Percentiles rank a stretch among this genome's conserved stretches.
Evolutionary conservation across 768 basidiomycete genomes (phyloP).

Genomic region (Astraeus odoratus): DNA sequence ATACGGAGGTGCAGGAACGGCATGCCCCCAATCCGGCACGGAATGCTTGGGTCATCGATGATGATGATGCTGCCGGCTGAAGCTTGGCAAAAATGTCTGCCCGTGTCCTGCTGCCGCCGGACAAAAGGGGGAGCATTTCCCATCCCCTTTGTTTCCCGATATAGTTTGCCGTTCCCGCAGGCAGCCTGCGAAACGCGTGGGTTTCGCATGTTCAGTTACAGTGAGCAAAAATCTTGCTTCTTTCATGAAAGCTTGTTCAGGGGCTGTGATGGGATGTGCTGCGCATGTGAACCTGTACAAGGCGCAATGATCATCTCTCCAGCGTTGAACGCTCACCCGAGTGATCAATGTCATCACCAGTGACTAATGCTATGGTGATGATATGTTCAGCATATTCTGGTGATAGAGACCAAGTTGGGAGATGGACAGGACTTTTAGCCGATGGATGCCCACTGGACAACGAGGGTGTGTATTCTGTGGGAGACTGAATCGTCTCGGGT

Average conservation of each 20-base stretch:
- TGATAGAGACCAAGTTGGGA: too few species aligned
- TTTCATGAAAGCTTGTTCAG: not conserved
- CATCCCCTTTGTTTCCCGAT: not conserved
- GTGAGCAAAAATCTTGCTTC: not conserved
- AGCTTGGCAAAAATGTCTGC: not conserved
- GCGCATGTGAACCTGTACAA: not conserved
- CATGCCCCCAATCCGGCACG: not conserved
- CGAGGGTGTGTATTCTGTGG: constrained; percentile 7
- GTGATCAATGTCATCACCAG: too few species aligned
- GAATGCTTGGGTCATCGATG: too few species aligned
- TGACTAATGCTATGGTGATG: too few species aligned
- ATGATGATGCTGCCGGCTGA: not conserved
- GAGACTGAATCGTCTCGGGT: not conserved
- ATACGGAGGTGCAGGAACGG: not conserved
- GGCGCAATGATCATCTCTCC: too few species aligned
- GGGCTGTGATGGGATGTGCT: not conserved
- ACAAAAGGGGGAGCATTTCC: too few species aligned
- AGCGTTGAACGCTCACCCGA: too few species aligned
- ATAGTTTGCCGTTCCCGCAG: not conserved
- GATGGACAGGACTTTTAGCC: too few species aligned
- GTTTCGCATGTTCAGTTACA: not conserved
- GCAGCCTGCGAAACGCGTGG: not conserved
- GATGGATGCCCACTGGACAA: constrained; percentile 5
- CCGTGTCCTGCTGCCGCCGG: not conserved
- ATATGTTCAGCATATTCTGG: too few species aligned